These are phyloP conservation scores for Trichophyton simii DNA, from an alignment of 2,329 filamentous ascomycete species.

Conservation along the genomic window DNA sequence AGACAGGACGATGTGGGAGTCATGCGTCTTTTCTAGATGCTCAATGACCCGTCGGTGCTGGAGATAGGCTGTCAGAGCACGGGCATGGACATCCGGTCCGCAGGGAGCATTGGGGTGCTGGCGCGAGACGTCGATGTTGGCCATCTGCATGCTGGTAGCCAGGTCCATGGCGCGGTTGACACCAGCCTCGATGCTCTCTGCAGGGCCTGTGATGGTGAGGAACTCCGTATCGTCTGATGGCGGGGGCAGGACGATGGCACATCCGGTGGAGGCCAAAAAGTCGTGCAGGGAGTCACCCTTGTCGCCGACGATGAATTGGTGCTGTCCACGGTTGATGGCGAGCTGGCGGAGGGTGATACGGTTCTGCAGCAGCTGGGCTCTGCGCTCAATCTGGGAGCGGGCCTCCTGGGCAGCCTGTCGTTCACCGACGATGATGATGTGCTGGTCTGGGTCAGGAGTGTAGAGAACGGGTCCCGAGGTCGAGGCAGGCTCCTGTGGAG, in stretches of 20 bases:
- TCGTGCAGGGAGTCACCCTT: constrained; percentile 67
- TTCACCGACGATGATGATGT: constrained; percentile 79
- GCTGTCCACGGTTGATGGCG: constrained; percentile 70
- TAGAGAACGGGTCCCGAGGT: constrained; percentile 54
- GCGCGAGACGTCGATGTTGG: constrained; percentile 67
- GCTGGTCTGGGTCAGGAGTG: constrained; percentile 55
- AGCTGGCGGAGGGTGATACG: constrained; percentile 67
- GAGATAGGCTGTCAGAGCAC: constrained; percentile 77
- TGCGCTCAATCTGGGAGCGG: constrained; percentile 66
- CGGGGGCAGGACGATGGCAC: constrained; percentile 10
- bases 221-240: constrained; percentile 43
- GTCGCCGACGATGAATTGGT: constrained; percentile 89
- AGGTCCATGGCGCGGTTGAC: constrained; percentile 78
- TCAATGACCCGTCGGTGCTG: constrained; percentile 69
- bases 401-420: constrained; percentile 68
- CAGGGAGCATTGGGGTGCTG: constrained; percentile 62
- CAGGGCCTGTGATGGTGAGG: constrained; percentile 71
- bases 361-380: constrained; percentile 61
- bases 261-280: constrained; percentile 47
- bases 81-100: constrained; percentile 65
- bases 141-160: constrained; percentile 73
- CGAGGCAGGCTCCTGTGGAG: constrained; percentile 35
- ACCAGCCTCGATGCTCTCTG: constrained; percentile 59
- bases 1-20: constrained; percentile 78
- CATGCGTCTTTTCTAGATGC: constrained; percentile 65